phyloP scores from a whole-genome alignment of 2,329 filamentous ascomycete genomes.

The Aspergillus japonicus region DNA sequence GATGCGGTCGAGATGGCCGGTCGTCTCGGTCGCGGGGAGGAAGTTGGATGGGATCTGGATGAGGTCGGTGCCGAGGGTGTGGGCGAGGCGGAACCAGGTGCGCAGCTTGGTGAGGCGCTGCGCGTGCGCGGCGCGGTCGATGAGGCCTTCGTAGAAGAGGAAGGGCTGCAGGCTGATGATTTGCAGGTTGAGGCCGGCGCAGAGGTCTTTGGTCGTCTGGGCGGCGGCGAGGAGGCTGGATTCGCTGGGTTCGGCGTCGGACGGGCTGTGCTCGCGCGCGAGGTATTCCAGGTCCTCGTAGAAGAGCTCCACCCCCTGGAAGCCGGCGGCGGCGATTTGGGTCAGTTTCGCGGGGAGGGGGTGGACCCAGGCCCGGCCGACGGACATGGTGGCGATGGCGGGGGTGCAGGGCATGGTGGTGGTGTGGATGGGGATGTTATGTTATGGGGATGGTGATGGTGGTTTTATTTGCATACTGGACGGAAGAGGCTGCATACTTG shows the following conservation, averaged over 20 bases:
- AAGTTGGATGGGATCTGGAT: conserved; percentile 73
- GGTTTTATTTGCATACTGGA: too few species aligned
- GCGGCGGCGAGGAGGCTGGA: conserved; percentile 59
- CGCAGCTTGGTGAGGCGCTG: conserved; percentile 57
- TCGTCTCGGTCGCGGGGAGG: conserved; percentile 36
- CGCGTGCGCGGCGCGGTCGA: conserved; percentile 59
- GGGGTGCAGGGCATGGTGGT: conserved; percentile 32
- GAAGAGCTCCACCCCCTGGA: conserved; percentile 72
- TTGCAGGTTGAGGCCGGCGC: conserved; percentile 21
- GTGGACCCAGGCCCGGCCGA: conserved; percentile 70
- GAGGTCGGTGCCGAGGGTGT: conserved; percentile 65
- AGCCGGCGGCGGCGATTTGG: conserved; percentile 62
- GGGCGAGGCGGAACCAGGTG: conserved; percentile 67
- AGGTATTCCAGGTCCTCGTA: conserved; percentile 72
- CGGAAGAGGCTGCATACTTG: too few species aligned
- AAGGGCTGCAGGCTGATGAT: conserved; percentile 68
- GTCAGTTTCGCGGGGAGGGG: conserved; percentile 64
- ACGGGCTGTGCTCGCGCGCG: conserved; percentile 48
- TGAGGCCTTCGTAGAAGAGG: conserved; percentile 70
- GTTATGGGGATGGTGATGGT: too few species aligned
- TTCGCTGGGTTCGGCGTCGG: conserved; percentile 28
- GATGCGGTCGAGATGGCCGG: conserved; percentile 55
- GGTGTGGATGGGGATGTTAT: too few species aligned
- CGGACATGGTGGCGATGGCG: conserved; percentile 71
- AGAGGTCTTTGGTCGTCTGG: conserved; percentile 53